Evolutionary conservation across 352 stramenopile genomes (phyloP), one percentile per base, ranked within the genome.

Genomic region (Phytophthora crassamura): DNA sequence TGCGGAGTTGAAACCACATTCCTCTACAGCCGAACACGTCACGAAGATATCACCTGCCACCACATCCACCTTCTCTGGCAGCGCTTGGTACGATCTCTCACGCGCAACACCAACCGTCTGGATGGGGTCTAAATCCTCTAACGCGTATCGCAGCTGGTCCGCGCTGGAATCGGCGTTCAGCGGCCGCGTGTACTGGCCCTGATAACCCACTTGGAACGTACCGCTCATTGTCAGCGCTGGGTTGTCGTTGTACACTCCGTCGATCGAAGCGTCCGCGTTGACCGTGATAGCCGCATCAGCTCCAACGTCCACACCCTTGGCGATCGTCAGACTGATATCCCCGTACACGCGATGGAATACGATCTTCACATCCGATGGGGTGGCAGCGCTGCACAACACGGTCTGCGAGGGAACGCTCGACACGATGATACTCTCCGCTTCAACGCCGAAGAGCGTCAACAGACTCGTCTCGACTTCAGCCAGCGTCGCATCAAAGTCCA

Each of bases 181-280:
- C 0, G 82, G 71, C 0, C 76, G 78, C 0, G 84, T 95, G 43
- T 80, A 91, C 33, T 69, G 66, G 25, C 68, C 78, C 12, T 77
- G 72, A 61, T 91, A 93, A 0, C 84, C 83, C 7, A 95, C 64
- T 58, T 91, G 84, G 62, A 93, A 93, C 15, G 84, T 95, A 1
- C 86, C 84, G 30, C 86, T 94, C 82, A 94, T 93, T 41, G 67
- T 78, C 7, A 81, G 70, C 0, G 59, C 59, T 6, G 63, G 54
- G 0, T 75, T 53, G 30, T 84, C 75, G 20, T 73, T 78, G 63
- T 88, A 93, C 2, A 93, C 66, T 0, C 86, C 84, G 30, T 89
- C 64, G 45, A 90, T 85, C 0, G 66, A 89, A 7, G 79, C 65
- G 0, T 20, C 65, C 0, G 56, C 47, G 40, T 80, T 83, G 2